Conservation (phyloP, 768 basidiomycete genomes). For the Pleurotus sapidus region DNA sequence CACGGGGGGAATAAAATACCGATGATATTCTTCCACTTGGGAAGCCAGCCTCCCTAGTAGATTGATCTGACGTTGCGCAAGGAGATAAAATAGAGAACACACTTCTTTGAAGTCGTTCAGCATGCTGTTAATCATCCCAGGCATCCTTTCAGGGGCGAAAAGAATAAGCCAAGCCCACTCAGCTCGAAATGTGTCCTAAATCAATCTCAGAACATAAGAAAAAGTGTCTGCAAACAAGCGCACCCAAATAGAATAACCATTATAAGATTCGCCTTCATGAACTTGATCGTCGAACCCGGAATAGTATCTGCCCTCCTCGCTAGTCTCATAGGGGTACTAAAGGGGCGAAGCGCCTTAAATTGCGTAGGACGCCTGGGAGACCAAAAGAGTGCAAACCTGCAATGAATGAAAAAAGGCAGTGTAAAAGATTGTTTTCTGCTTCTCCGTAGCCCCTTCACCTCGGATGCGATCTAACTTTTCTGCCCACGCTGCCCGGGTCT, state of each 20-base stretch:
- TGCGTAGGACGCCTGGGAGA: no score
- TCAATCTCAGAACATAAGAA: not conserved
- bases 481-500: slow-evolving; percentile 39
- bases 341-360: no score
- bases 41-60: slow-evolving; percentile 84
- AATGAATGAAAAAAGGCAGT: slow-evolving; percentile 31
- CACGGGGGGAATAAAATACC: slow-evolving; percentile 25
- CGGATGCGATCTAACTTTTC: slow-evolving; percentile 44
- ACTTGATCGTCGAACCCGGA: slow-evolving; percentile 72
- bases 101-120: slow-evolving; percentile 74
- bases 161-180: slow-evolving; percentile 79
- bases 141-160: slow-evolving; percentile 72
- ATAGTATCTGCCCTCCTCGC: slow-evolving; percentile 56
- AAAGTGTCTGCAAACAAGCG: slow-evolving; percentile 11
- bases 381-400: slow-evolving; percentile 17
- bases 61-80: no score
- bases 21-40: slow-evolving; percentile 89
- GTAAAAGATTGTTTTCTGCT: slow-evolving; percentile 39
- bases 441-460: slow-evolving; percentile 36
- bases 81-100: not conserved
- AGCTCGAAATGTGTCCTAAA: slow-evolving; percentile 75
- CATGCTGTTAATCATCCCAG: slow-evolving; percentile 78
- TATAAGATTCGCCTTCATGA: slow-evolving; percentile 68
- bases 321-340: slow-evolving; percentile 58
- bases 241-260: slow-evolving; percentile 81